A percentile compares a stretch with the other conserved stretches of the same genome.
Conservation (phyloP, 768 basidiomycete genomes). For the Tricholoma sp. region DNA sequence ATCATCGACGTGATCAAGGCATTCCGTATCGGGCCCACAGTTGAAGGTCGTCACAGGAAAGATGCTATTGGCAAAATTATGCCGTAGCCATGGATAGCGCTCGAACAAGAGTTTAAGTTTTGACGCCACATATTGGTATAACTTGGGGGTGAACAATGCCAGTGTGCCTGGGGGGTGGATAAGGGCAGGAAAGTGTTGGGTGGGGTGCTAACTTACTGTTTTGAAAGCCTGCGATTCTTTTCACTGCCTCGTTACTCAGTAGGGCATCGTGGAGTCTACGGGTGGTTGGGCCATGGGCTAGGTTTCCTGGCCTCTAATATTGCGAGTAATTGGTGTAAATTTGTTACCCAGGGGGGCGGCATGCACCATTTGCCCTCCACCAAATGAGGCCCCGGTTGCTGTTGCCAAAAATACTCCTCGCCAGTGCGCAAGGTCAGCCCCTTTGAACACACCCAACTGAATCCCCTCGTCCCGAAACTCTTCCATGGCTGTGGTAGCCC, state of each 20-base stretch:
- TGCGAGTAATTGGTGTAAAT: not conserved
- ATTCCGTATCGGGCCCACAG: constrained; percentile 7
- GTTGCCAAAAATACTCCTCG: not conserved
- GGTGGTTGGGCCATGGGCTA: not conserved
- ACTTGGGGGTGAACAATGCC: constrained; percentile 3
- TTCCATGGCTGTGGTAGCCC: no score
- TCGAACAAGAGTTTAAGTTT: not conserved
- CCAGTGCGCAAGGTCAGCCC: not conserved
- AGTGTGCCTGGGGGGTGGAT: constrained; percentile 1
- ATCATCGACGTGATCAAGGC: constrained; percentile 9
- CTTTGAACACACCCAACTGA: not conserved
- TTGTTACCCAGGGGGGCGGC: not conserved
- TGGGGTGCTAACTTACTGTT: not conserved
- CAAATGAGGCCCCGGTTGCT: not conserved
- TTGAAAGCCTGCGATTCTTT: not conserved
- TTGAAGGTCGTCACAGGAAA: constrained; percentile 12
- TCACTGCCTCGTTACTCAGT: not conserved
- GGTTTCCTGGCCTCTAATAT: not conserved
- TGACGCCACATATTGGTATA: constrained; percentile 1
- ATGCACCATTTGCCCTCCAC: not conserved
- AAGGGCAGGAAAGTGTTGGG: no score
- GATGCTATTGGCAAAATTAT: constrained; percentile 10
- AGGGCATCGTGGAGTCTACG: not conserved
- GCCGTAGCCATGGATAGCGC: constrained; percentile 1
- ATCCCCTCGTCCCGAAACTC: not conserved